These are phyloP conservation scores for Lipomyces anomalus DNA, from an alignment of 805 yeast genomes.

Conservation along the genomic window DNA sequence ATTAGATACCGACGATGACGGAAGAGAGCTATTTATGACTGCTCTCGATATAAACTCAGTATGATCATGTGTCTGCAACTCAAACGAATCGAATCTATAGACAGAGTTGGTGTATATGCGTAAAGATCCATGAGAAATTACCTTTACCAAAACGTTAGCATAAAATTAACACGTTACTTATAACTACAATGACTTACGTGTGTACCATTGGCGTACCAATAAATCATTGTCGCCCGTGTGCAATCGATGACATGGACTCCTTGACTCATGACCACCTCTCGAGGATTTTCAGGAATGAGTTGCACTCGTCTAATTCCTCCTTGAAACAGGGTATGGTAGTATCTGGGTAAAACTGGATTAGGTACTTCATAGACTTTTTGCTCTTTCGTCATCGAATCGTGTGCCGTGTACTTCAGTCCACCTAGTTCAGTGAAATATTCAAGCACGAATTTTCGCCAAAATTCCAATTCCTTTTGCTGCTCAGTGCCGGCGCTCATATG, in stretches of 20 bases:
- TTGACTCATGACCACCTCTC: conserved; percentile 49
- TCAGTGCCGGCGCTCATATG: conserved; percentile 41
- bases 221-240: conserved; percentile 44
- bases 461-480: conserved; percentile 41
- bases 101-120: conserved; percentile 58
- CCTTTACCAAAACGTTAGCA: no score
- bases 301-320: conserved; percentile 51
- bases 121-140: conserved; percentile 55
- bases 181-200: no score
- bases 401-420: conserved; percentile 42
- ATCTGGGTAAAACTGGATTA: conserved; percentile 58
- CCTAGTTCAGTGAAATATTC: conserved; percentile 53
- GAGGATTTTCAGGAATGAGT: conserved; percentile 40
- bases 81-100: conserved; percentile 67
- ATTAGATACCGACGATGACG: conserved; percentile 4
- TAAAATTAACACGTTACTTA: no score
- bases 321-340: conserved; percentile 47
- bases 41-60: conserved; percentile 37
- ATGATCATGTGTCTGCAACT: conserved; percentile 47
- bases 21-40: neutral
- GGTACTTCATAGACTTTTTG: conserved; percentile 59
- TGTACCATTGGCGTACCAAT: conserved; percentile 65
- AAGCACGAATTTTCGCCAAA: conserved; percentile 46
- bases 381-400: conserved; percentile 39
- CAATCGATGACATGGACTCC: conserved; percentile 53